Evolutionary conservation across 179 eudicot species (phyloP).

Genomic region (Spergularia azorica): DNA sequence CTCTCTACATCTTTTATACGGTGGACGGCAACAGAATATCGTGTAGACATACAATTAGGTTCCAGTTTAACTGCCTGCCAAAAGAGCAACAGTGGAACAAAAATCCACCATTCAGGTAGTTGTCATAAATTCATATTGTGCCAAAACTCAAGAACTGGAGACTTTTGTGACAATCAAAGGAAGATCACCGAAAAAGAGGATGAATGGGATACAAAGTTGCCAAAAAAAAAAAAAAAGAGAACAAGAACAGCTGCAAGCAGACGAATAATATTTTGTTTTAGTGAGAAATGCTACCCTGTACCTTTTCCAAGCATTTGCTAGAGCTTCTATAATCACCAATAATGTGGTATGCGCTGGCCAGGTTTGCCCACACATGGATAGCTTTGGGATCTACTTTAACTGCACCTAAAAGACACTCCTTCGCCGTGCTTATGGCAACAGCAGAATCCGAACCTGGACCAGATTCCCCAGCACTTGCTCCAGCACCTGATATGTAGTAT

Average conservation of each 20-base stretch:
- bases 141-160: not conserved
- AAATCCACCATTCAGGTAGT: not conserved
- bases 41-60: conserved; percentile 87
- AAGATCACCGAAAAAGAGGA: not conserved
- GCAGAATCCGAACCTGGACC: conserved; percentile 52
- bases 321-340: conserved; percentile 76
- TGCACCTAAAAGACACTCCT: conserved; percentile 89
- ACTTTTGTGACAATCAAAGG: not conserved
- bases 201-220: not conserved
- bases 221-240: not conserved
- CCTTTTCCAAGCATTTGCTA: conserved; percentile 96
- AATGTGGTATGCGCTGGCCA: conserved; percentile 79
- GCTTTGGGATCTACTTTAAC: conserved; percentile 76
- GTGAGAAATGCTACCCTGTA: conserved; percentile 20
- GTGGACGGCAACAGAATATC: conserved; percentile 89
- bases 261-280: not conserved
- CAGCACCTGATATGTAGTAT: conserved; percentile 60
- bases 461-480: conserved; percentile 66
- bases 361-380: conserved; percentile 89
- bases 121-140: not conserved
- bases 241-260: not conserved
- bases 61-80: conserved; percentile 86
- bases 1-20: conserved; percentile 91
- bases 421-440: conserved; percentile 69
- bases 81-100: conserved; percentile 8